Evolutionary conservation across 805 yeast genomes (phyloP).

Genomic region (Starmera quercuum): DNA sequence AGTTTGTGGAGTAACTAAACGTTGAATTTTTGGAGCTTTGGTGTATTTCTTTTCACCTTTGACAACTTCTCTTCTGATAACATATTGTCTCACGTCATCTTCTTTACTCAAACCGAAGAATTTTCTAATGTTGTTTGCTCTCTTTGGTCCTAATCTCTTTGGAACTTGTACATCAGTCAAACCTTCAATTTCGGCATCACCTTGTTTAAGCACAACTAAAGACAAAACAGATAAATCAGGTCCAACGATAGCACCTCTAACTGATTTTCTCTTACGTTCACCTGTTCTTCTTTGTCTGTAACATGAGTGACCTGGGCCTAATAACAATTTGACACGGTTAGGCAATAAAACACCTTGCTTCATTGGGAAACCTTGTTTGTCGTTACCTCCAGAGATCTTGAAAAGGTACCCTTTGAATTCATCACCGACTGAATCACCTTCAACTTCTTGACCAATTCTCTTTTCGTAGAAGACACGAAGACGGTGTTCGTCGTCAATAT

Average conservation of each 20-base stretch:
- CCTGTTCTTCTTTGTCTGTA: slow-evolving; percentile 99
- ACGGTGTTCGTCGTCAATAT: slow-evolving; percentile 98
- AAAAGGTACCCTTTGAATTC: slow-evolving; percentile 98
- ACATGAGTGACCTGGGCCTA: slow-evolving; percentile 93
- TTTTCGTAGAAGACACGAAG: slow-evolving; percentile 97
- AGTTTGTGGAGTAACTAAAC: slow-evolving; percentile 98
- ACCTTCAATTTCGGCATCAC: slow-evolving; percentile 94
- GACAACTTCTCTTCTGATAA: slow-evolving; percentile 95
- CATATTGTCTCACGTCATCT: slow-evolving; percentile 79
- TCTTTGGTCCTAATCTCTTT: slow-evolving; percentile 99
- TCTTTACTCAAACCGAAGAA: slow-evolving; percentile 97
- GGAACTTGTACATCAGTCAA: slow-evolving; percentile 91
- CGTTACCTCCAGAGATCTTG: slow-evolving; percentile 99
- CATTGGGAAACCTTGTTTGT: slow-evolving; percentile 99
- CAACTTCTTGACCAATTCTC: slow-evolving; percentile 99
- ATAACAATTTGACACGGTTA: slow-evolving; percentile 95
- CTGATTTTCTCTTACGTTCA: slow-evolving; percentile 99
- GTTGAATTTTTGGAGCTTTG: slow-evolving; percentile 99
- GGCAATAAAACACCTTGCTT: slow-evolving; percentile 99
- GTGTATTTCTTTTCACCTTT: slow-evolving; percentile 98
- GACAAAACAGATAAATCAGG: slow-evolving; percentile 95
- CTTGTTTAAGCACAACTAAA: slow-evolving; percentile 91
- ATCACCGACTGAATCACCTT: slow-evolving; percentile 96
- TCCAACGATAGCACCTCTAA: slow-evolving; percentile 98
- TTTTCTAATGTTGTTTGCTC: slow-evolving; percentile 99